Base-by-base conservation (phyloP, 2,329 filamentous ascomycete genomes). In the Capronia coronata region DNA sequence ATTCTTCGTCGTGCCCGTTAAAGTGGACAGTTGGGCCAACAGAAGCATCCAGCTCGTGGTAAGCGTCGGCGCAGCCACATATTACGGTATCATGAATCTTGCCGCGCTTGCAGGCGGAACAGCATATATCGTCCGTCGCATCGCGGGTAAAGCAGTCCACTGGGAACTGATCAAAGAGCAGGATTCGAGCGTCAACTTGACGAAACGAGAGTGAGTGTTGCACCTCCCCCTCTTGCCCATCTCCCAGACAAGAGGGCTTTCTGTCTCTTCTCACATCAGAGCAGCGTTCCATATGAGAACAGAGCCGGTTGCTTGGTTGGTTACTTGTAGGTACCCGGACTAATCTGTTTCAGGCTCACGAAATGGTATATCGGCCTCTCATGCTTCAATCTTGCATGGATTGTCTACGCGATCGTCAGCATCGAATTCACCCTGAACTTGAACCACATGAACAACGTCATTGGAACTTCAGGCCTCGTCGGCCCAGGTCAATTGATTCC, bases 381-480 rank as follows among this genome's bases (percentile, higher is more conserved):
- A 13, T 43, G 29, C 35, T 51, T 55, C 48, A 55, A 55, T 27
- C 35, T 55, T 13, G 22, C 38, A 44, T 51, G 44, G 48, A 55
- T 55, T 21, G 18, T 55, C 10, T 55, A 49, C 35, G 14, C 45
- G 34, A 55, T 55, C 14, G 13, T 46, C 35, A 44, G 43, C 37
- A 49, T 56, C 45, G 54, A 56, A 19, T 10, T 56, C 21, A 54
- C 51, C 9, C 37, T 56, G 14, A 54, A 54, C 35, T 23, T 49
- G 37, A 56, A 56, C 25, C 43, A 51, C 44, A 51, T 51, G 19
- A 22, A 30, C 13, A 47, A 51, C 29, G 49, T 51, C 30, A 16
- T 51, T n/a, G 43, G 39, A 2, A 23, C 13, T 2, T 14, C n/a
- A 7, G 44, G 44, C 1, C 32, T 37, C 4, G 34, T 43, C 8